These are phyloP conservation scores for Barnettozyma vustinii DNA, from an alignment of 805 yeast genomes.

Conservation along the genomic window DNA sequence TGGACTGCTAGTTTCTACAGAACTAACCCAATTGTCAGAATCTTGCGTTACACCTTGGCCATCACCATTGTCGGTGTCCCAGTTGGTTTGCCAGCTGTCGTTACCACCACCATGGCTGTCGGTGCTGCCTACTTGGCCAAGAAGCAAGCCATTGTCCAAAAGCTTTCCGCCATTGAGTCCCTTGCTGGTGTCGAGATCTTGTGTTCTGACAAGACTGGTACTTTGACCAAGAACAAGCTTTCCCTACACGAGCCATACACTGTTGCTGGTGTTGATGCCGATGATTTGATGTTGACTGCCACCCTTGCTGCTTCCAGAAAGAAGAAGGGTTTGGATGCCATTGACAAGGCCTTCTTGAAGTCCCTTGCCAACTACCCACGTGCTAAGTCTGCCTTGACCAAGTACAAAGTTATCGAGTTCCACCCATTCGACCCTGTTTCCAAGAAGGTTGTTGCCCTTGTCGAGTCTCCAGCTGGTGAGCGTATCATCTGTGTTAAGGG, in stretches of 20 bases:
- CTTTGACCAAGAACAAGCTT: constrained; percentile 94
- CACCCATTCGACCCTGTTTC: constrained; percentile 98
- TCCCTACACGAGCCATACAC: constrained; percentile 96
- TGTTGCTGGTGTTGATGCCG: constrained; percentile 94
- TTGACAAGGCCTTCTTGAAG: constrained; percentile 94
- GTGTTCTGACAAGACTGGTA: constrained; percentile 98
- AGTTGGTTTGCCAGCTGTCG: constrained; percentile 98
- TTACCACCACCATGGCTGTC: constrained; percentile 98
- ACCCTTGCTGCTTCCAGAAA: constrained; percentile 97
- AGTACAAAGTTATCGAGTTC: constrained; percentile 93
- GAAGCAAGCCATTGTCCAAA: constrained; percentile 96
- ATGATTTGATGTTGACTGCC: constrained; percentile 95
- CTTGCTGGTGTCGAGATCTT: constrained; percentile 96
- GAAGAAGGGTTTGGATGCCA: constrained; percentile 97
- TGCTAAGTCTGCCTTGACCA: constrained; percentile 87
- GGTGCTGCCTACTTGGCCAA: constrained; percentile 98
- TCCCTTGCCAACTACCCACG: constrained; percentile 83
- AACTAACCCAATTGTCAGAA: constrained; percentile 77
- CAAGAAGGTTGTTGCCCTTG: constrained; percentile 92
- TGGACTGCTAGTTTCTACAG: constrained; percentile 96
- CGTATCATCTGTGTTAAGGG: constrained; percentile 94
- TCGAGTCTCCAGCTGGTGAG: constrained; percentile 94
- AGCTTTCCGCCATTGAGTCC: constrained; percentile 93
- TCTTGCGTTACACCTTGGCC: constrained; percentile 89
- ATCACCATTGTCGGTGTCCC: constrained; percentile 97